Percentiles rank a stretch among this genome's conserved stretches.
Conservation (phyloP, 2,329 filamentous ascomycete genomes). For the Alternaria rosae region DNA sequence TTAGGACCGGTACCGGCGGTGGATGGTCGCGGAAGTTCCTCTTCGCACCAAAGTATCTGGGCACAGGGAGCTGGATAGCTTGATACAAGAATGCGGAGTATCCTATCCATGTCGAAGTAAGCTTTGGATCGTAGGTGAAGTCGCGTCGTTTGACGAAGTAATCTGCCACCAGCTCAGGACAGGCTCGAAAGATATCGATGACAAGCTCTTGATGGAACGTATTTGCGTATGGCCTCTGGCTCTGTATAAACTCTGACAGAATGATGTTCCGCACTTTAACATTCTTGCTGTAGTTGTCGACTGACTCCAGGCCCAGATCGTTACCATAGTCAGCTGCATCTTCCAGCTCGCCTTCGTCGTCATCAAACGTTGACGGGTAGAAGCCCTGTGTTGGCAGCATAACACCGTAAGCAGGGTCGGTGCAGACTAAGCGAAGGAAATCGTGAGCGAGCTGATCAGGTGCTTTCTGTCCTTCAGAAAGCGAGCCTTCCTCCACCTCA, state of each 20-base stretch:
- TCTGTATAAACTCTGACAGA: constrained; percentile 79
- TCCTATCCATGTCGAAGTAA: constrained; percentile 93
- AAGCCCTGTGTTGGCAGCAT: constrained; percentile 80
- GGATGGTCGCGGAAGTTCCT: constrained; percentile 70
- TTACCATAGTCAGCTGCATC: constrained; percentile 59
- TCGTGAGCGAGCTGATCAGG: constrained; percentile 76
- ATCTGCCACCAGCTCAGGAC: constrained; percentile 85
- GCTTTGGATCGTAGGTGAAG: constrained; percentile 88
- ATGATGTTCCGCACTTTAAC: constrained; percentile 80
- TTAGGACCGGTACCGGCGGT: constrained; percentile 77
- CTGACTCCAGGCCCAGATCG: constrained; percentile 72
- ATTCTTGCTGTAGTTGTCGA: constrained; percentile 73
- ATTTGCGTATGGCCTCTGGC: constrained; percentile 82
- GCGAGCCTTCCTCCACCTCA: constrained; percentile 55
- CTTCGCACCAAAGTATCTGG: constrained; percentile 72
- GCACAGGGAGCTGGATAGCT: constrained; percentile 76
- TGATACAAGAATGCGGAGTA: constrained; percentile 90
- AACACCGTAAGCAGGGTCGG: constrained; percentile 74
- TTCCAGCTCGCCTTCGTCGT: constrained; percentile 55
- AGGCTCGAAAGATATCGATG: constrained; percentile 77
- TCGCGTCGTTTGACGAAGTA: constrained; percentile 81
- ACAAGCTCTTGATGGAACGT: constrained; percentile 82
- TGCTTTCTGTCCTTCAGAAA: constrained; percentile 57
- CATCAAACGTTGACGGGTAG: constrained; percentile 76
- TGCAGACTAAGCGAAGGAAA: constrained; percentile 79